Percentiles rank a stretch among this genome's conserved stretches.
Conservation (phyloP, 1,284 basidiomycete species). For the Fomitopsis palustris region DNA sequence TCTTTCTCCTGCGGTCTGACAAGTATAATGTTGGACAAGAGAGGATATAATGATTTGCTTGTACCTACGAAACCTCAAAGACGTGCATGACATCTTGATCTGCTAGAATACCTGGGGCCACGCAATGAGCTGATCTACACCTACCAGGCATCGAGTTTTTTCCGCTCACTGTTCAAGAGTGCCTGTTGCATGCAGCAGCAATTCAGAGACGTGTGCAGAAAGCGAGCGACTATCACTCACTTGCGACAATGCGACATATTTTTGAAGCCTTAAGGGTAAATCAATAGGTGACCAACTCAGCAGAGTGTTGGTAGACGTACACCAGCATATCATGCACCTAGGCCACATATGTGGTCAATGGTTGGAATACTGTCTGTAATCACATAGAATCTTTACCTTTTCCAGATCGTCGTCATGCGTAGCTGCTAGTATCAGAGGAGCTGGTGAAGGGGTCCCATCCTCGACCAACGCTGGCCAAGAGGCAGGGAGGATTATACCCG, state of each 20-base stretch:
- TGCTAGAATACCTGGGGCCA: slow-evolving; percentile 40
- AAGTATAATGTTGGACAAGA: not conserved
- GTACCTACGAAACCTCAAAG: slow-evolving; percentile 51
- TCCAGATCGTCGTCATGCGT: slow-evolving; percentile 41
- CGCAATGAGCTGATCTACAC: too few species aligned
- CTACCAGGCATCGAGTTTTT: too few species aligned
- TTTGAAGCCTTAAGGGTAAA: slow-evolving; percentile 46
- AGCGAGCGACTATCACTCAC: slow-evolving; percentile 28
- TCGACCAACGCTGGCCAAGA: slow-evolving; percentile 21
- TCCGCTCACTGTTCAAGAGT: slow-evolving; percentile 50
- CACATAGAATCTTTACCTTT: slow-evolving; percentile 32
- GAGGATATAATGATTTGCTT: slow-evolving; percentile 24
- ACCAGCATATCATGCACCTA: slow-evolving; percentile 36
- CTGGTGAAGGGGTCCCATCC: not conserved
- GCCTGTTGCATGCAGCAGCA: slow-evolving; percentile 31
- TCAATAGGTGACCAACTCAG: not conserved
- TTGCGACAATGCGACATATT: slow-evolving; percentile 62
- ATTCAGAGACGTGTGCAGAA: not conserved
- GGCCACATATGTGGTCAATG: not conserved
- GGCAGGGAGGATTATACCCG: slow-evolving; percentile 34
- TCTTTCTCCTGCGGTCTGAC: slow-evolving; percentile 52
- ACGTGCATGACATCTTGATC: slow-evolving; percentile 45
- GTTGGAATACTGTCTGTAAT: not conserved
- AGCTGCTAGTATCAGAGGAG: slow-evolving; percentile 7
- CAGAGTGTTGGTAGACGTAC: slow-evolving; percentile 32